Evolutionary conservation across 2,329 filamentous ascomycete genomes (phyloP), one percentile per base, ranked within the genome.

Genomic region (Exophiala alcalophila): DNA sequence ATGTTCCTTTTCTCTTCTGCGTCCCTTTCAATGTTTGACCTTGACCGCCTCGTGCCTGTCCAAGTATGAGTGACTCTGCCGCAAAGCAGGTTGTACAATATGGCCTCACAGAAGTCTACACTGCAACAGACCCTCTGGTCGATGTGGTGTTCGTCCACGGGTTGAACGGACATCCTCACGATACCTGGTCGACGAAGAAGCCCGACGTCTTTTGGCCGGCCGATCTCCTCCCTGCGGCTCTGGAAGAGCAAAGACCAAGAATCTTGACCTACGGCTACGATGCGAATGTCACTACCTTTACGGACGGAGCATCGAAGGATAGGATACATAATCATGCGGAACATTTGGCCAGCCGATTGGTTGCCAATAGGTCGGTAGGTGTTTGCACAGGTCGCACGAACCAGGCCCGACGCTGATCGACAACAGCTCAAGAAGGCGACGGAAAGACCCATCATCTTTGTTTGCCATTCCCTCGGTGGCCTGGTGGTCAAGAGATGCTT

Each of bases 261-360:
- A 68, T 88, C 14, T 64, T 87, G 40, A 81, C 83, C 1, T 87
- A 86, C 58, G 84, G 84, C 16, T 88, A 87, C 60, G 85, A 88
- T 59, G 82, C 83, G 16, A 81, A 85, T 45, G 71, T 76, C 1
- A 63, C 66, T 25, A 62, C 71, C 1, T 76, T 75, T 49, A 69
- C 64, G 2, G 66, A 70, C 52, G 72, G 74, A 40, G 75, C 70
- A 12, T 76, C 78, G 2, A 83, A 78, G 56, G 76, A 83, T 52
- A 81, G 81, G 55, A 78, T 87, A 55, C 76, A 81, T 47, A 77
- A 84, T 57, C 83, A 87, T 63, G 83, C 83, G 0, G 81, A 86
- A 64, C 83, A 77, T 8, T 68, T 88, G 21, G 72, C 84, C 5
- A 74, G 74, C 4, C 77, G 71, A 31, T 67, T 88, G 11, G 77